These are phyloP conservation scores for Paramecium tetraurelia DNA, from an alignment of 73 alveolate genomes.

Conservation along the genomic window DNA sequence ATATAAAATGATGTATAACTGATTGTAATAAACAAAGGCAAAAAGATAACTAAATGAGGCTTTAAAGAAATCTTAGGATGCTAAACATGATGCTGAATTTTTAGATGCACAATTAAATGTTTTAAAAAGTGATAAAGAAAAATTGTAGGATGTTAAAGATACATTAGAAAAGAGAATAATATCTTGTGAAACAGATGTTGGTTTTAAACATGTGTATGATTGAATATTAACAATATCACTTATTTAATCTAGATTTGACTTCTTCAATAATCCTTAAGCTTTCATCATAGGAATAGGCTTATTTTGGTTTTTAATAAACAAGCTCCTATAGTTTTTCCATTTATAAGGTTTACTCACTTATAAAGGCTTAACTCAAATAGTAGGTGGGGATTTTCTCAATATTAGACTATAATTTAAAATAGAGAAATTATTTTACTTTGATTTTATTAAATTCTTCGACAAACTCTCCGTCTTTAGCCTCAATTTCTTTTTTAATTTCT, in stretches of 20 bases:
- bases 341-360: background rate
- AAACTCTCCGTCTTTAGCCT: background rate
- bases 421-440: background rate
- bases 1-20: slow-evolving; percentile 12
- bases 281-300: background rate
- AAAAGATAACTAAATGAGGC: background rate
- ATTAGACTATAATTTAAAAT: background rate
- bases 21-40: background rate
- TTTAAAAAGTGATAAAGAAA: slow-evolving; percentile 20
- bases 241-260: background rate
- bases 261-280: slow-evolving; percentile 17
- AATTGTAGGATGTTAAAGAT: slow-evolving; percentile 19
- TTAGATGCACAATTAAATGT: slow-evolving; percentile 28
- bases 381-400: background rate
- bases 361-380: background rate
- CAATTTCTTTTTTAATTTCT: background rate
- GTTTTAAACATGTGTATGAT: slow-evolving; percentile 44
- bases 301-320: background rate
- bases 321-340: background rate
- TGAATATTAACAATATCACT: slow-evolving; percentile 24
- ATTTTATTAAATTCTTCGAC: background rate
- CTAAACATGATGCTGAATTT: background rate
- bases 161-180: slow-evolving; percentile 16
- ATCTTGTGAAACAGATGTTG: slow-evolving; percentile 49
- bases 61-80: slow-evolving; percentile 4